Evolutionary conservation across 352 stramenopile genomes (phyloP), one percentile per base, ranked within the genome.

Genomic region (Phytopythium mirpurense): DNA sequence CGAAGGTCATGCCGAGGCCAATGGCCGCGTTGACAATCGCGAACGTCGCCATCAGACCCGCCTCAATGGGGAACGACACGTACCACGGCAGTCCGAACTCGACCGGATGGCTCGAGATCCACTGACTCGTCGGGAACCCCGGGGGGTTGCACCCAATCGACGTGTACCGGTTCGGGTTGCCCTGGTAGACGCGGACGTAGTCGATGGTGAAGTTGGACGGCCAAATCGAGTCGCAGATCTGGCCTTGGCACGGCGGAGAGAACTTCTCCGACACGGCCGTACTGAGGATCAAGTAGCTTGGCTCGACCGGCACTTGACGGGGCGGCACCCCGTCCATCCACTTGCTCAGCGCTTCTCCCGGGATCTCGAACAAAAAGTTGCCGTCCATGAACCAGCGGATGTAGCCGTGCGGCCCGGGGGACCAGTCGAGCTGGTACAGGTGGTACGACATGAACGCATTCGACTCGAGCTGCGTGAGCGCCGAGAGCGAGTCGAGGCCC

Each of bases 221-320:
- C 85, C 85, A 95, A 19, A 93, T 35, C 40, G 93, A 98, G 65
- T 98, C 78, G 62, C 94, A 98, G 61, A 97, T 97, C 59, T 98
- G 68, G 24, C 84, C 82, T 6, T 82, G 63, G 54, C 95, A 98
- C 40, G 85, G 88, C 18, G 93, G 87, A 23, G 95, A 95, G 63
- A 95, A 95, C 45, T 97, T 98, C 29, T 96, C 96, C 2, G 94
- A 98, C 35, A 99, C 90, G 10, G 96, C 96, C 2, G 93, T 98
- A 78, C 98, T 99, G 42, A 99, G 75, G 80, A 99, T 98, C 43
- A 99, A 62, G 62, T 98, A 98, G 31, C 86, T 97, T 3, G 96
- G 96, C 70, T 99, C 96, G 44, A 95, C 88, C 0, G 96, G 96
- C 46, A 99, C 95, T 66, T 80, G 70, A 18, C 82, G 78, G 24